phyloP scores from a whole-genome alignment of 106 monocot genomes.

The Hemerocallis citrina region DNA sequence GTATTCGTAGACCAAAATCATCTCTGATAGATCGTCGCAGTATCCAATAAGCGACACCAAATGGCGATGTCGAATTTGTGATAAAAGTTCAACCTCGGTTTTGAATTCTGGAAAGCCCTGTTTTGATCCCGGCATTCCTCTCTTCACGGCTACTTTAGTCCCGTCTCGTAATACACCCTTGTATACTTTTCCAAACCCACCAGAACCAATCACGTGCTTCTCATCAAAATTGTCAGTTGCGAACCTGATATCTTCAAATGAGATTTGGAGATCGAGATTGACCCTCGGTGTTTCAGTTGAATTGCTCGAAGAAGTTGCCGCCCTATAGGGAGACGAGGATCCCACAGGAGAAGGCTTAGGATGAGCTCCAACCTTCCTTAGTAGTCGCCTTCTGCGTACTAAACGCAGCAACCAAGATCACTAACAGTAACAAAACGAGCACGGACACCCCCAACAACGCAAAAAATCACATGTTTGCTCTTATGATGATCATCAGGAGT shows the following conservation, averaged over 20 bases:
- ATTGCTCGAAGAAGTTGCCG: too few species aligned
- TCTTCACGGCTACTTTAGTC: slow-evolving; percentile 56
- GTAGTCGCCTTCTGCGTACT: slow-evolving; percentile 1
- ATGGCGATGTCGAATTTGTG: slow-evolving; percentile 57
- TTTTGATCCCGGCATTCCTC: slow-evolving; percentile 16
- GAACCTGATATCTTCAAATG: slow-evolving; percentile 26
- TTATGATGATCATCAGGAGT: too few species aligned
- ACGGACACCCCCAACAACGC: slow-evolving; percentile 16
- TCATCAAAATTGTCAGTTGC: slow-evolving; percentile 47
- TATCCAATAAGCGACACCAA: slow-evolving; percentile 62
- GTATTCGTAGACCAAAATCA: slow-evolving; percentile 59
- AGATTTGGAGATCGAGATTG: slow-evolving; percentile 36
- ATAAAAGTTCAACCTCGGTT: slow-evolving; percentile 45
- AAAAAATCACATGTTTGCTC: slow-evolving; percentile 4
- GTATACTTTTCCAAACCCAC: slow-evolving; percentile 66
- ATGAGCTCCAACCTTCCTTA: neutral
- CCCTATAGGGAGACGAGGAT: slow-evolving; percentile 9
- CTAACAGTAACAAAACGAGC: neutral
- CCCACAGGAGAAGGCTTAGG: neutral
- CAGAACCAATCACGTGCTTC: slow-evolving; percentile 26
- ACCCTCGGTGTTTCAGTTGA: slow-evolving; percentile 11
- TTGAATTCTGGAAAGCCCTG: slow-evolving; percentile 67
- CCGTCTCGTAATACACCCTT: slow-evolving; percentile 41
- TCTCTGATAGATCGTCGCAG: slow-evolving; percentile 56
- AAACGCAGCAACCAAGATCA: neutral